These are phyloP conservation scores for Trichoderma atroviride DNA, from an alignment of 2,329 filamentous ascomycete genomes.

Conservation along the genomic window DNA sequence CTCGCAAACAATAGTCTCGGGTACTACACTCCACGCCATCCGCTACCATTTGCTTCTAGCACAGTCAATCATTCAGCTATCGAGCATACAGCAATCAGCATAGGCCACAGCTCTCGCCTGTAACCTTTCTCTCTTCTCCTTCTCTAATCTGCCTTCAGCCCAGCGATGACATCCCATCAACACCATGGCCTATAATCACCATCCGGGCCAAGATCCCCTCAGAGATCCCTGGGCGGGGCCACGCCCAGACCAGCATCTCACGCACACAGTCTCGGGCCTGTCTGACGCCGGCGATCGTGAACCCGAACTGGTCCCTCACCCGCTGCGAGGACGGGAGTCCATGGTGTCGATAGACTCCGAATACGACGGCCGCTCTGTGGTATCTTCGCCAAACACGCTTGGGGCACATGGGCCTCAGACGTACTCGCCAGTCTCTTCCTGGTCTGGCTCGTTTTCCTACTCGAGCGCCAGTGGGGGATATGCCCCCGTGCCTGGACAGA, in stretches of 20 bases:
- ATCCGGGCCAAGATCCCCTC: slow-evolving; percentile 37
- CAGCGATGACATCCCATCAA: slow-evolving; percentile 34
- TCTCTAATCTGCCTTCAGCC: neutral
- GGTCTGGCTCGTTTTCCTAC: slow-evolving; percentile 38
- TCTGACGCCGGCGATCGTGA: slow-evolving; percentile 39
- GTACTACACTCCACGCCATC: neutral
- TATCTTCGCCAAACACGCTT: slow-evolving; percentile 26
- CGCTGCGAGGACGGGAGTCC: slow-evolving; percentile 36
- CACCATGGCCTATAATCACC: slow-evolving; percentile 39
- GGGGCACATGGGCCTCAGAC: slow-evolving; percentile 27
- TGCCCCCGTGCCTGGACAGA: slow-evolving; percentile 32
- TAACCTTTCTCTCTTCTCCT: neutral
- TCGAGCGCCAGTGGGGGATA: slow-evolving; percentile 31
- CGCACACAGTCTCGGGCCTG: slow-evolving; percentile 41
- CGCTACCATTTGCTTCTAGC: neutral
- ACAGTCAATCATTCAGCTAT: neutral
- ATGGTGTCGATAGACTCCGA: slow-evolving; percentile 29
- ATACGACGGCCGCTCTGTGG: slow-evolving; percentile 27
- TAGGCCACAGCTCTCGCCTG: neutral
- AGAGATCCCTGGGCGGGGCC: slow-evolving; percentile 30
- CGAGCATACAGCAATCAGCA: neutral
- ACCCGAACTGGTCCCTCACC: slow-evolving; percentile 24
- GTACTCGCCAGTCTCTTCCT: slow-evolving; percentile 31
- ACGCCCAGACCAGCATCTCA: slow-evolving; percentile 31
- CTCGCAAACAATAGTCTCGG: neutral